Percentiles rank a stretch among this genome's conserved stretches.
phyloP scores from a whole-genome alignment of 345 rosid species.

The Sonneratia alba region DNA sequence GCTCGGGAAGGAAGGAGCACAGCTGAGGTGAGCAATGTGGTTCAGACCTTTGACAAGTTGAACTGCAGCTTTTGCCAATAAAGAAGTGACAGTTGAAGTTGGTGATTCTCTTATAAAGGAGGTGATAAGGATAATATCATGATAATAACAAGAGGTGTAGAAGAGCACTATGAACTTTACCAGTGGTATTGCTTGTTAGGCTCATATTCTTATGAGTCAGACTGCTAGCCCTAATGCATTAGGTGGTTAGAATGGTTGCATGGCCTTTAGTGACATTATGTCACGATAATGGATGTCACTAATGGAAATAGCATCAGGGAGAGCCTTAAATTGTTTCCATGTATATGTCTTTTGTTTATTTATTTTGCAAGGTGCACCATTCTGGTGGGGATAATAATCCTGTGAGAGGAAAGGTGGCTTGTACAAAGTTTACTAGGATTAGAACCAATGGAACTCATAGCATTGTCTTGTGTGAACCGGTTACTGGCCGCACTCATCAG shows the following conservation, averaged over 20 bases:
- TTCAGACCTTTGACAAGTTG: not conserved
- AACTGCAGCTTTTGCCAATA: not conserved
- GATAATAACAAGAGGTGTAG: not conserved
- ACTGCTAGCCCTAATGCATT: not conserved
- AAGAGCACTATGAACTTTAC: not conserved
- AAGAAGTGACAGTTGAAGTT: not conserved
- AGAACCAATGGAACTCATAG: constrained; percentile 72
- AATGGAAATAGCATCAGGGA: not conserved
- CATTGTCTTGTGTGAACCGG: constrained; percentile 78
- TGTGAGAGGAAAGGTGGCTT: constrained; percentile 62
- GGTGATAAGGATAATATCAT: not conserved
- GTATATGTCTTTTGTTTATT: not conserved
- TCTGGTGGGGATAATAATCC: constrained; percentile 23
- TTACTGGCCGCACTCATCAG: constrained; percentile 96
- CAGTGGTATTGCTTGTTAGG: not conserved
- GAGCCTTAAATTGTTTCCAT: not conserved
- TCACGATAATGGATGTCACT: not conserved
- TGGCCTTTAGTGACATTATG: not conserved
- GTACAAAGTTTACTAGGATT: constrained; percentile 81
- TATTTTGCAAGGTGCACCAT: not conserved
- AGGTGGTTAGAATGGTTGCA: not conserved
- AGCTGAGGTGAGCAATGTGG: constrained; percentile 39
- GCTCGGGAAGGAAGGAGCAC: constrained; percentile 81
- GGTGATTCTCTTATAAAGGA: not conserved
- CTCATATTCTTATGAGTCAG: not conserved